Evolutionary conservation across 306 rosid genomes (phyloP).

Genomic region (Lathyrus tuberosus): DNA sequence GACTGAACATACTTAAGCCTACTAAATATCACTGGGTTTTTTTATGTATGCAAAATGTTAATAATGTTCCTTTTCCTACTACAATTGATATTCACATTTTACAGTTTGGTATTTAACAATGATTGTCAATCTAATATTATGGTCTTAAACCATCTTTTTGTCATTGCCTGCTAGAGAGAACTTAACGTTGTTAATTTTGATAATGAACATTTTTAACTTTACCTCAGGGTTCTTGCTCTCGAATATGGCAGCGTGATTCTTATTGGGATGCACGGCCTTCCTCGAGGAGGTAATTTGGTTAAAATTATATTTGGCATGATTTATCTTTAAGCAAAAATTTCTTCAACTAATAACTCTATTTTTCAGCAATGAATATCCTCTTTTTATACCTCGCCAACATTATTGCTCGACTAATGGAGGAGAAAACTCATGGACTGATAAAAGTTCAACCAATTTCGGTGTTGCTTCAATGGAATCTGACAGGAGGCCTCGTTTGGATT

Average conservation of each 20-base stretch:
- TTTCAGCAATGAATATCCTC: conserved; percentile 91
- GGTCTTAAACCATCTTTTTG: conserved; percentile 7
- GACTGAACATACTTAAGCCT: neutral
- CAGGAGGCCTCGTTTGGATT: conserved; percentile 72
- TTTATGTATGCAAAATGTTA: conserved; percentile 15
- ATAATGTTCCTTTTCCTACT: neutral
- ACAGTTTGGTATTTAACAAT: neutral
- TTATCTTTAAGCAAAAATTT: conserved; percentile 29
- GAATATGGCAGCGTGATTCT: conserved; percentile 97
- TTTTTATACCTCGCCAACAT: conserved; percentile 92
- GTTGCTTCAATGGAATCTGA: conserved; percentile 95
- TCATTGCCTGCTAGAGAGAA: neutral
- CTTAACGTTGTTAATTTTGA: conserved; percentile 3
- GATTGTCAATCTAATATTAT: conserved; percentile 5
- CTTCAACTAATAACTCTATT: conserved; percentile 42
- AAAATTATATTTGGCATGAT: conserved; percentile 20
- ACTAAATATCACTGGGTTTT: conserved; percentile 14
- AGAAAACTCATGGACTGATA: conserved; percentile 94
- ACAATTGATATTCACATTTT: conserved; percentile 3
- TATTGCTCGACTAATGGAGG: conserved; percentile 83
- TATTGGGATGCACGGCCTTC: conserved; percentile 90
- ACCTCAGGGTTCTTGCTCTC: conserved; percentile 91
- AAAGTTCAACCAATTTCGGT: conserved; percentile 91
- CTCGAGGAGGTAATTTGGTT: conserved; percentile 66
- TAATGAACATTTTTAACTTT: conserved; percentile 7